phyloP scores from a whole-genome alignment of 768 basidiomycete genomes.

The Pleurotus ostreatus region DNA sequence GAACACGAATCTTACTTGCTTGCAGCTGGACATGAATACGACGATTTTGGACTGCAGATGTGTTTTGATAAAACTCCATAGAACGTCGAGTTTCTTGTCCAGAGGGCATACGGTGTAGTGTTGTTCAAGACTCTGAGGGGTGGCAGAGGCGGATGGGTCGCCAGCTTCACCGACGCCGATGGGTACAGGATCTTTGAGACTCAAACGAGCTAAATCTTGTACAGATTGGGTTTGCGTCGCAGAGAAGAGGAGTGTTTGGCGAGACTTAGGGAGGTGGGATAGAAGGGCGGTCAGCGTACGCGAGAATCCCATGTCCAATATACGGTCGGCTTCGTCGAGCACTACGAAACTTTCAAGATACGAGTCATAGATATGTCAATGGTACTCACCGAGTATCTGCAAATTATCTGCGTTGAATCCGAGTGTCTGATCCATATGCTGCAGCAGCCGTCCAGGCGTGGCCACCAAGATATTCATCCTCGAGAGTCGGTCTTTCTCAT shows the following conservation, averaged over 20 bases:
- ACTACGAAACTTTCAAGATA: constrained; percentile 40
- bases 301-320: constrained; percentile 95
- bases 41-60: constrained; percentile 89
- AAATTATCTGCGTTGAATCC: constrained; percentile 90
- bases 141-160: constrained; percentile 42
- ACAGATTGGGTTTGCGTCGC: constrained; percentile 94
- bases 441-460: constrained; percentile 89
- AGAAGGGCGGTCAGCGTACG: constrained; percentile 86
- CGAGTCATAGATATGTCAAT: not conserved
- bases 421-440: constrained; percentile 98
- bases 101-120: constrained; percentile 82
- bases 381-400: constrained; percentile 76
- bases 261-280: constrained; percentile 84
- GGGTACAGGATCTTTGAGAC: constrained; percentile 75
- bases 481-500: constrained; percentile 82
- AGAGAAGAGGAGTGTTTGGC: constrained; percentile 95
- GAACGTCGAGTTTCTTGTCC: constrained; percentile 83
- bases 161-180: constrained; percentile 57
- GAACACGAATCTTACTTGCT: constrained; percentile 95
- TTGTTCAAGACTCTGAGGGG: constrained; percentile 81
- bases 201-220: constrained; percentile 83
- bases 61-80: constrained; percentile 94
- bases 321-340: constrained; percentile 94
- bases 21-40: constrained; percentile 92
- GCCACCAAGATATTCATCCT: constrained; percentile 99